Percentiles rank a stretch among this genome's conserved stretches.
Evolutionary conservation across 2,329 filamentous ascomycete genomes (phyloP).

Genomic region (Pyrenochaeta sp.): DNA sequence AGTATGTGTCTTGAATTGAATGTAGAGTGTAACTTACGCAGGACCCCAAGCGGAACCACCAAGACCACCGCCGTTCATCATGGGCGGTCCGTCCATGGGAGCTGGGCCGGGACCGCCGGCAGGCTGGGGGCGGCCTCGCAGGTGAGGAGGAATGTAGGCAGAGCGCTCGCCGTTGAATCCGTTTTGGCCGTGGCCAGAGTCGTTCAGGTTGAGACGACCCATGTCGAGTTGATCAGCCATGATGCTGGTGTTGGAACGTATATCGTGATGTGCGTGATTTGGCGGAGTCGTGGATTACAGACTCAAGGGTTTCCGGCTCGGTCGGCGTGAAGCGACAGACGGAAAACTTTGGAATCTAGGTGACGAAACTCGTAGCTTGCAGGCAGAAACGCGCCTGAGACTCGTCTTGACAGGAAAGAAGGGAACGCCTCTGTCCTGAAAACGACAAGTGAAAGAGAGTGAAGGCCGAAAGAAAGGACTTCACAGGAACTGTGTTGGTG

Average conservation of each 20-base stretch:
- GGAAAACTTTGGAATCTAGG: conserved; percentile 33
- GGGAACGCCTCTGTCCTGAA: conserved; percentile 47
- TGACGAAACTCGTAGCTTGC: conserved; percentile 42
- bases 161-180: conserved; percentile 66
- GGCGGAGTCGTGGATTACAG: conserved; percentile 26
- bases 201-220: conserved; percentile 74
- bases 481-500: conserved; percentile 43
- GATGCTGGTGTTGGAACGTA: conserved; percentile 28
- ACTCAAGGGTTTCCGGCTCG: conserved; percentile 30
- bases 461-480: conserved; percentile 52
- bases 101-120: conserved; percentile 43
- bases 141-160: conserved; percentile 84
- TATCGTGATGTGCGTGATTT: conserved; percentile 6
- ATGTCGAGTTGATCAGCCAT: conserved; percentile 75
- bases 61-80: conserved; percentile 64
- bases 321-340: conserved; percentile 42
- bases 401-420: conserved; percentile 48
- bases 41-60: conserved; percentile 70
- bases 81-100: conserved; percentile 49
- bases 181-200: conserved; percentile 66
- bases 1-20: conserved; percentile 11
- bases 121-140: conserved; percentile 61
- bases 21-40: conserved; percentile 25
- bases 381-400: conserved; percentile 53
- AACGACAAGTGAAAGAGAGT: conserved; percentile 50